Evolutionary conservation across 495 filamentous ascomycete genomes (phyloP), one percentile per base, ranked within the genome.

Genomic region (Aspergillus baeticus): DNA sequence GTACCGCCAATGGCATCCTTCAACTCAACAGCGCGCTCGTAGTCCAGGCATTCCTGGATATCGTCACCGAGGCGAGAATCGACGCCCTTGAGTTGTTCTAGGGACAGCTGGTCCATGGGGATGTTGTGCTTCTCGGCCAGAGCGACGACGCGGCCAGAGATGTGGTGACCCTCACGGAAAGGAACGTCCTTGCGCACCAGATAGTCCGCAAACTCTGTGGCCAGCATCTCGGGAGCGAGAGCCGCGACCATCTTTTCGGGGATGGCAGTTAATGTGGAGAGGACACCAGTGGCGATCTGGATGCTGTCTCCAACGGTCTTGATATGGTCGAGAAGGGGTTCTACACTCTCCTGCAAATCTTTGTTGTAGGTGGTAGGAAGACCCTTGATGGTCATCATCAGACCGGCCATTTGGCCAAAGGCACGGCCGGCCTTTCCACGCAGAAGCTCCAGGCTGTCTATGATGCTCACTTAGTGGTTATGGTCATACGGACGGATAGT

Each of bases 301-400:
- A 96, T 81, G 69, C 87, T 91, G 78, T 95, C 89, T 43, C 79
- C 80, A 46, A 96, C 84, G 10, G 92, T 96, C 76, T 92, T 91
- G 69, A 95, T 82, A 67, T 87, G 85, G 73, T 96, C 90, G 23
- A 98, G 82, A 69, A 98, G 81, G 38, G 89, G 88, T 77, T 96
- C 90, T 58, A 91, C 85, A 55, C 84, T 87, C 75, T 97, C 93
- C 73, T 98, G 93, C 14, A 96, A 77, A 67, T 96, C 90, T 77
- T 96, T 96, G 78, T 97, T 96, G 79, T 96, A 97, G 6, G 91
- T 95, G 21, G 84, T 88, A 2, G 93, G 91, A 18, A 96, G 79
- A 33, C 88, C 88, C 77, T 98, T 97, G 67, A 90, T 84, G 13
- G 87, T 94, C 70, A 81, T 84, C 84, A 91, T 93, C 62, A 97